phyloP scores from a whole-genome alignment of 108 stramenopile genomes.

The Cyclotella sp. region DNA sequence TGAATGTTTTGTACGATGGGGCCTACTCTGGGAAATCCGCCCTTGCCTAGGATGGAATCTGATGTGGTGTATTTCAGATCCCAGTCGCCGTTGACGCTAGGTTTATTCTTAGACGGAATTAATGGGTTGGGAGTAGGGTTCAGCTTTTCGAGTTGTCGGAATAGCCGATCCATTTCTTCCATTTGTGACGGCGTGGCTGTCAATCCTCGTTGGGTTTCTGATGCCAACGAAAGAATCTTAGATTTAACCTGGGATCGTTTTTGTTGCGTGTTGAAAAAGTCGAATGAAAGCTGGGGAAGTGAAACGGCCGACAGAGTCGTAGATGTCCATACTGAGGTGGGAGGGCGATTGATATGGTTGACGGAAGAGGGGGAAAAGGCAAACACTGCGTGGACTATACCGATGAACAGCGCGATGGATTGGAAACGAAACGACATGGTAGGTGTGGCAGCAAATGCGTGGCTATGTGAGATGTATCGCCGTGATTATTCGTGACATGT shows the following conservation, averaged over 20 bases:
- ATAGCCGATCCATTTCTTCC: slow-evolving; percentile 44
- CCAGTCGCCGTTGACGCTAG: slow-evolving; percentile 60
- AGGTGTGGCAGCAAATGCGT: too few species aligned
- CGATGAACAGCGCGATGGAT: too few species aligned
- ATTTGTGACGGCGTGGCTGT: slow-evolving; percentile 56
- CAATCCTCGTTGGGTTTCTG: slow-evolving; percentile 51
- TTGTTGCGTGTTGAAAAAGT: slow-evolving; percentile 23
- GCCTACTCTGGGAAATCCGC: slow-evolving; percentile 52
- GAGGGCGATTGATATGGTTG: neutral
- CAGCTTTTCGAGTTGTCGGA: slow-evolving; percentile 47
- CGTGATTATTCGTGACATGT: too few species aligned
- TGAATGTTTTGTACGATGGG: slow-evolving; percentile 61
- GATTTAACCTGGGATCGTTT: slow-evolving; percentile 45
- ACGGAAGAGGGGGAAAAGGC: too few species aligned
- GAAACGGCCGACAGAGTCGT: slow-evolving; percentile 1
- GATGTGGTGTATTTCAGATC: slow-evolving; percentile 63
- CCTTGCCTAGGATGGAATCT: slow-evolving; percentile 54
- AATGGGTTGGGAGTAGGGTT: slow-evolving; percentile 58
- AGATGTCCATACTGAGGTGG: neutral
- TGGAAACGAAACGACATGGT: too few species aligned
- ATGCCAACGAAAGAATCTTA: slow-evolving; percentile 46
- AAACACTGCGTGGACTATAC: too few species aligned
- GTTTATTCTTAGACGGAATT: slow-evolving; percentile 16
- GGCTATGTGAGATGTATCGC: too few species aligned
- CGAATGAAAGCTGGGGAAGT: slow-evolving; percentile 7